A percentile compares a stretch with the other conserved stretches of the same genome.
phyloP scores from a whole-genome alignment of 768 basidiomycete species.

The Pleurotus eryngii region DNA sequence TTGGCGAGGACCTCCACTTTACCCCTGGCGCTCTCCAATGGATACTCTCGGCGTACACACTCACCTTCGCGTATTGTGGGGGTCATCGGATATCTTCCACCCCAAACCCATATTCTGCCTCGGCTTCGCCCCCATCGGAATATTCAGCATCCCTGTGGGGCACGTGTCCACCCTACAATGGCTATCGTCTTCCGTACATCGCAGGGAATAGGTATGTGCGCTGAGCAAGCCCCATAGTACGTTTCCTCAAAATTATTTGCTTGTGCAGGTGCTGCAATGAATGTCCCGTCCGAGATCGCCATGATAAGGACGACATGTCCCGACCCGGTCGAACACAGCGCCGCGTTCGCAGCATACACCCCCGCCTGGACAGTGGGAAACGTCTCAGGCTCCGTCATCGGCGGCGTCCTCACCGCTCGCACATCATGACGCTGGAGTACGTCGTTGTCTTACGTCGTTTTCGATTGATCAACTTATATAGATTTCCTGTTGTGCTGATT shows the following conservation, averaged over 20 bases:
- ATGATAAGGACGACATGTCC: conserved; percentile 41
- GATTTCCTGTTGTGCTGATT: conserved; percentile 2
- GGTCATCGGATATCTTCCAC: conserved; percentile 17
- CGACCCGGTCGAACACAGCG: conserved; percentile 37
- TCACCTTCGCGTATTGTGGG: conserved; percentile 31
- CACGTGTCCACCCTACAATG: conserved; percentile 6
- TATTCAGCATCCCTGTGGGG: conserved; percentile 7
- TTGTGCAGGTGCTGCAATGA: conserved; percentile 36
- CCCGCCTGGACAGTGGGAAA: conserved; percentile 43
- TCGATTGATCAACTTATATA: not conserved
- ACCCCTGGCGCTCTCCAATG: conserved; percentile 17
- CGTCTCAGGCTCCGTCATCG: conserved; percentile 30
- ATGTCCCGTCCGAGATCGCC: conserved; percentile 41
- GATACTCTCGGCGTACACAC: conserved; percentile 39
- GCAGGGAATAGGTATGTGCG: conserved; percentile 11
- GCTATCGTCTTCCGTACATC: conserved; percentile 10
- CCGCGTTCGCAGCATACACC: conserved; percentile 40
- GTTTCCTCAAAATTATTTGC: too few relatives aligned
- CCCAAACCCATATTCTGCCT: conserved; percentile 17
- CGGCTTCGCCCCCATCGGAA: conserved; percentile 9
- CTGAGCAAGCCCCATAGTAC: not conserved
- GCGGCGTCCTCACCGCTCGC: conserved; percentile 33
- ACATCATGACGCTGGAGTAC: conserved; percentile 39
- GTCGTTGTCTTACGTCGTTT: not conserved
- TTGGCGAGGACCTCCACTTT: not conserved